phyloP scores from a whole-genome alignment of 116 monocot species.

The Dioscorea cayenensis region DNA sequence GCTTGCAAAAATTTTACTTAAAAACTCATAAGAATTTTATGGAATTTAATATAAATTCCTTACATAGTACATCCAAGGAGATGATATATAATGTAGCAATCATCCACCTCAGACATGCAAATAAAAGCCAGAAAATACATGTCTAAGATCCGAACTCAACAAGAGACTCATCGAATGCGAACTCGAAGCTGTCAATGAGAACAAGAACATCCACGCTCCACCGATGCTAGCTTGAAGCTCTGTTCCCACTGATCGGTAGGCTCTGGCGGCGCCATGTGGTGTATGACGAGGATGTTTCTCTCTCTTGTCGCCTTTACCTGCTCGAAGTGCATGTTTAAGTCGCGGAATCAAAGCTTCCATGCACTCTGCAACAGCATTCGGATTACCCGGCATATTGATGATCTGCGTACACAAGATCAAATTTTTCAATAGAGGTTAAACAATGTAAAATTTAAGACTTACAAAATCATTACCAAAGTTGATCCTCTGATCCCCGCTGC shows the following conservation, averaged over 20 bases:
- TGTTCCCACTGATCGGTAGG: constrained; percentile 72
- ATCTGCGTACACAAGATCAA: constrained; percentile 33
- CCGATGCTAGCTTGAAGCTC: constrained; percentile 47
- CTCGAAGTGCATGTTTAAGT: constrained; percentile 74
- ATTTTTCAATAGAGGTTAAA: background rate
- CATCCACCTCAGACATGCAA: too few species aligned
- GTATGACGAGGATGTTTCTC: constrained; percentile 95
- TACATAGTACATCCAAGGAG: too few species aligned
- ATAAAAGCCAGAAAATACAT: too few species aligned
- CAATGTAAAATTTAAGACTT: background rate
- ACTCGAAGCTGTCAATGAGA: constrained; percentile 21
- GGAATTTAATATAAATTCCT: too few species aligned
- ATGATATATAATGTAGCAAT: too few species aligned
- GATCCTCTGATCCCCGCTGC: constrained; percentile 88
- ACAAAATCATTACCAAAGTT: constrained; percentile 52
- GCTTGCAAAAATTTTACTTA: too few species aligned
- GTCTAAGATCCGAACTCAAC: too few species aligned
- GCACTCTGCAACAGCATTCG: constrained; percentile 89
- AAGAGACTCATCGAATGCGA: too few species aligned
- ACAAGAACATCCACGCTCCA: constrained; percentile 40
- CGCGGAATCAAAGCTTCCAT: constrained; percentile 77
- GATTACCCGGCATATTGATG: constrained; percentile 97
- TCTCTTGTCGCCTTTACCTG: constrained; percentile 92
- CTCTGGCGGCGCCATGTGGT: constrained; percentile 54
- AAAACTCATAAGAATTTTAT: too few species aligned